Base-by-base conservation (phyloP, 2,329 filamentous ascomycete genomes). In the Clonostachys solani region DNA sequence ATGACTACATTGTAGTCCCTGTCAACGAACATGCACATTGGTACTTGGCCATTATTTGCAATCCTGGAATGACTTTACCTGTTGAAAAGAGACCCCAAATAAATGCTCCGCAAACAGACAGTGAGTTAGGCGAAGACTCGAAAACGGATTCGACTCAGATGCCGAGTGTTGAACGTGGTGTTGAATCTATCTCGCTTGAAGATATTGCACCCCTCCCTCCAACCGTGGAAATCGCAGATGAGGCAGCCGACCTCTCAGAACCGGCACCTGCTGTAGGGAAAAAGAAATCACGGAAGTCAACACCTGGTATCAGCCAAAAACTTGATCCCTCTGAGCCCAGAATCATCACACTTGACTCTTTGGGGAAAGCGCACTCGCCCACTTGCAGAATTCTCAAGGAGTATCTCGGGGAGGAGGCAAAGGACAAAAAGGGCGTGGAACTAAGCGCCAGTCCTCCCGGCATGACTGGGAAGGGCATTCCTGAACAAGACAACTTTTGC, bases 21-120 rank as follows among this genome's bases (percentile, higher is more conserved):
- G 89, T 99, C 62, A 95, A 96, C 57, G 88, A 96, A 60, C 74
- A 82, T 54, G 69, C 75, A 2, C 94, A 99, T 65, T 99, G 95
- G 94, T 97, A 94, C 66, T 73, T 97, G 54, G 91, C 90, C 13
- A 92, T 99, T 47, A 92, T 99, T 45, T 96, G 90, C 77, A 96
- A 99, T 58, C 77, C 92, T 3, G 79, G 82, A 5, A 83, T 77
- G 45, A 73, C 94, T 18, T 59, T 81, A 8, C 62, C 52, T 18
- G 40, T 48, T 18, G 42, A 48, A n/a, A 33, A 45, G 15, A 29
- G 23, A 10, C 23, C 23, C 8, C 23, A 10, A 29, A 29, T 29
- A 29, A 29, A 29, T 29, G 8, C n/a, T n/a, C 9, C 29, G 29
- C 19, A 50, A 7, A 45, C 52, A 19, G 46, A 53, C 19, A 42